Evolutionary conservation across 345 rosid genomes (phyloP).

Genomic region (Limnanthes douglasii): DNA sequence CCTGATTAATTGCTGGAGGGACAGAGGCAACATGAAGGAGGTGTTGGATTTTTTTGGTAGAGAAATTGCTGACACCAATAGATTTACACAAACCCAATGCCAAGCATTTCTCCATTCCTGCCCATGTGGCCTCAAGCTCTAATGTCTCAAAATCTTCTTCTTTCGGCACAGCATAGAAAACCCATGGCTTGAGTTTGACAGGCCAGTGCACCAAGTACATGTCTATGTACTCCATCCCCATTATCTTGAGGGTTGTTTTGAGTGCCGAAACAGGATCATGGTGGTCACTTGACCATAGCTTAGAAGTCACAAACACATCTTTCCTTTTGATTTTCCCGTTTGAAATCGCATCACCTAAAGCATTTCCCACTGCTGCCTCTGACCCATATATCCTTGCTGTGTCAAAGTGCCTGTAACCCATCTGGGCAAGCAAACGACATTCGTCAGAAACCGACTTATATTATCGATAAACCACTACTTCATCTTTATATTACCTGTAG

Average conservation of each 20-base stretch:
- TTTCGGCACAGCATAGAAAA: conserved; percentile 25
- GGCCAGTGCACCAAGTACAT: conserved; percentile 97
- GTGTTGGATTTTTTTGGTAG: conserved; percentile 33
- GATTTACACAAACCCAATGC: conserved; percentile 50
- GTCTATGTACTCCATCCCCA: conserved; percentile 65
- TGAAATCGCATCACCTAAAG: conserved; percentile 29
- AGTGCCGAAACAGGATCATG: conserved; percentile 73
- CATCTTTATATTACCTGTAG: conserved; percentile 31
- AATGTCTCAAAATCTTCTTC: conserved; percentile 61
- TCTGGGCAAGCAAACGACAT: conserved; percentile 17
- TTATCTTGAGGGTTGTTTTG: conserved; percentile 31
- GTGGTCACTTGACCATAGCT: conserved; percentile 75
- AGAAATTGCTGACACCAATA: conserved; percentile 92
- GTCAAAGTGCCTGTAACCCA: conserved; percentile 85
- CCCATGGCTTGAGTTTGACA: conserved; percentile 64
- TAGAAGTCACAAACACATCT: conserved; percentile 67
- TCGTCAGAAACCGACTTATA: neutral
- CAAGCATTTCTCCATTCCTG: conserved; percentile 67
- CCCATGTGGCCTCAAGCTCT: conserved; percentile 68
- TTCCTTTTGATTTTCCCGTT: conserved; percentile 30
- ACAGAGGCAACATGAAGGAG: conserved; percentile 51
- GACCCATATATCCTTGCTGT: conserved; percentile 80
- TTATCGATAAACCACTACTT: neutral
- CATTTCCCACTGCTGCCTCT: conserved; percentile 70
- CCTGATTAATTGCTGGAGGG: conserved; percentile 66